Evolutionary conservation across 2,329 filamentous ascomycete genomes (phyloP).

Genomic region (Diaporthe nobilis): DNA sequence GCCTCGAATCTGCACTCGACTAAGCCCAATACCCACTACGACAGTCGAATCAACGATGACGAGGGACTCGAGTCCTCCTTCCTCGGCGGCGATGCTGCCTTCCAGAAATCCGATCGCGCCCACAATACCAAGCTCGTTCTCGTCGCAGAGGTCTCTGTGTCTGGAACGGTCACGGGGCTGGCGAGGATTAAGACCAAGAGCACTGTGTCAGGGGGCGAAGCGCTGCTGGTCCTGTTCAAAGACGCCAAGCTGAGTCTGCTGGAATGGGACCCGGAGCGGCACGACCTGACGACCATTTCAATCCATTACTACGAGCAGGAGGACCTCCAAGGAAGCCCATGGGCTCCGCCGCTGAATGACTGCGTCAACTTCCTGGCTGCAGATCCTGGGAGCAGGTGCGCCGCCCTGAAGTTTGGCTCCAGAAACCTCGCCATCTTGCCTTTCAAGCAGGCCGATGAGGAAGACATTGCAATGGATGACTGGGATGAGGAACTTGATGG

Average conservation of each 20-base stretch:
- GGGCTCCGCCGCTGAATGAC: conserved; percentile 81
- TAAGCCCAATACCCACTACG: conserved; percentile 63
- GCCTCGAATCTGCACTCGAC: conserved; percentile 54
- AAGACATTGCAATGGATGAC: conserved; percentile 89
- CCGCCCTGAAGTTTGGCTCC: conserved; percentile 91
- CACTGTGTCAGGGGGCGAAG: conserved; percentile 85
- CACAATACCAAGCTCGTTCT: conserved; percentile 85
- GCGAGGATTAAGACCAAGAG: conserved; percentile 80
- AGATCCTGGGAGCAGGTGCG: conserved; percentile 93
- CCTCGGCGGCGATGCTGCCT: conserved; percentile 73
- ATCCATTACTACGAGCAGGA: conserved; percentile 99
- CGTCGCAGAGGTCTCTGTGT: conserved; percentile 84
- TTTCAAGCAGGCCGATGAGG: conserved; percentile 85
- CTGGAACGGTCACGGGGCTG: conserved; percentile 88
- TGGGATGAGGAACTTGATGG: conserved; percentile 88
- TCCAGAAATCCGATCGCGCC: conserved; percentile 73
- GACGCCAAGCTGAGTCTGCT: conserved; percentile 94
- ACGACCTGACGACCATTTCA: conserved; percentile 87
- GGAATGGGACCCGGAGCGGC: conserved; percentile 89
- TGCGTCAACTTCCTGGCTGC: conserved; percentile 87
- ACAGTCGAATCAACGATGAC: conserved; percentile 69
- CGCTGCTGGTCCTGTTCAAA: conserved; percentile 85
- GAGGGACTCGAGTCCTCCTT: conserved; percentile 77
- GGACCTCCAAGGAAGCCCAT: conserved; percentile 85
- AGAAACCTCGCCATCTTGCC: conserved; percentile 94